Evolutionary conservation across 768 basidiomycete species (phyloP).

Genomic region (Daedaleopsis nitida): DNA sequence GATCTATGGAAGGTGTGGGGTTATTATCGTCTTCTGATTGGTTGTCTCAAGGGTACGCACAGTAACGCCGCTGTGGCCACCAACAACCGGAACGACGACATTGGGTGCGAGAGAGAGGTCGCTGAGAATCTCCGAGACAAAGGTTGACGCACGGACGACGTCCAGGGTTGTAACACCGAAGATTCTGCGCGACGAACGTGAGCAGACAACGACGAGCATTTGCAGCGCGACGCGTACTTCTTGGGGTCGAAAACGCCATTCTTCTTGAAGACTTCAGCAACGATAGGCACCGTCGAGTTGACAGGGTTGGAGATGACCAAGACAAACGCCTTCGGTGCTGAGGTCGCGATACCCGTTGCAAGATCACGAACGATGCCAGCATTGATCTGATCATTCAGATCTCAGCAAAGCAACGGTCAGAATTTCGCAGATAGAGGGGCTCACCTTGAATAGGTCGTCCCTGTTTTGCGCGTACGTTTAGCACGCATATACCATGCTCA

Average conservation of each 20-base stretch:
- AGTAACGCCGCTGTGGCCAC: constrained; percentile 92
- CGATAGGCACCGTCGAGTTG: constrained; percentile 98
- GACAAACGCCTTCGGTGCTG: constrained; percentile 87
- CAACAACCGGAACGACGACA: constrained; percentile 85
- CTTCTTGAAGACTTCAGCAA: constrained; percentile 94
- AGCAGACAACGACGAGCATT: not conserved
- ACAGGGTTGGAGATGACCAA: constrained; percentile 99
- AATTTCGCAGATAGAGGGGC: not conserved
- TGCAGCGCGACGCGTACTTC: constrained; percentile 50
- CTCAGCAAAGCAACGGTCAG: constrained; percentile 2
- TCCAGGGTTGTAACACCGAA: constrained; percentile 99
- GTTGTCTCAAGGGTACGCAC: constrained; percentile 42
- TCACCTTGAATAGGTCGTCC: constrained; percentile 94
- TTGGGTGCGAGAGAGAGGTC: constrained; percentile 62
- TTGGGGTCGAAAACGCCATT: constrained; percentile 90
- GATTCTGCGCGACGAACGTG: constrained; percentile 50
- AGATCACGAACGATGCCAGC: constrained; percentile 95
- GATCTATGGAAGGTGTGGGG: constrained; percentile 50
- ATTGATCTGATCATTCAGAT: constrained; percentile 69
- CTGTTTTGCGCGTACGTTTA: constrained; percentile 39
- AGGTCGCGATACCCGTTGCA: constrained; percentile 83
- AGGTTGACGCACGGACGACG: constrained; percentile 96
- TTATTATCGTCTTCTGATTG: constrained; percentile 2
- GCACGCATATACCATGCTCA: constrained; percentile 13
- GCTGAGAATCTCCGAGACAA: constrained; percentile 79